These are phyloP conservation scores for Ustilago esculenta DNA, from an alignment of 1,284 basidiomycete genomes.

Conservation along the genomic window DNA sequence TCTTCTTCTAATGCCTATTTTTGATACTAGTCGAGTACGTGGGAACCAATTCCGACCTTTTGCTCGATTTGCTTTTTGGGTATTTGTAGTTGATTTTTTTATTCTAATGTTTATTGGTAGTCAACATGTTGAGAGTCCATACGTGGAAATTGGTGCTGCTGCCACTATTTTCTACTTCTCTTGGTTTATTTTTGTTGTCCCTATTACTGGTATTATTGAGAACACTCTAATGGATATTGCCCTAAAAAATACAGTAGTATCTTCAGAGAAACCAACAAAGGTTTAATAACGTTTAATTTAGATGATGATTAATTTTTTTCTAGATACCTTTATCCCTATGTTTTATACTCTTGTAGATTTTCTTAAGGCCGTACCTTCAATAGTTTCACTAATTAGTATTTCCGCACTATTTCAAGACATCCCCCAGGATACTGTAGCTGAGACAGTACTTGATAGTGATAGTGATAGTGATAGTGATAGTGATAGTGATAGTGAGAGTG, in stretches of 20 bases:
- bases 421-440: too few species aligned
- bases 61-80: conserved; percentile 58
- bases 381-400: too few species aligned
- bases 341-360: too few species aligned
- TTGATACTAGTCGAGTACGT: conserved; percentile 61
- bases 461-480: too few species aligned
- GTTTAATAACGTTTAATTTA: background rate
- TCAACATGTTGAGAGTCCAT: conserved; percentile 65
- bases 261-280: background rate
- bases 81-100: conserved; percentile 56
- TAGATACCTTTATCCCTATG: too few species aligned
- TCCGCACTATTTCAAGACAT: too few species aligned
- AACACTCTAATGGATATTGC: conserved; percentile 57
- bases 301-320: background rate
- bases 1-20: conserved; percentile 61
- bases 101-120: conserved; percentile 58
- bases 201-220: conserved; percentile 47
- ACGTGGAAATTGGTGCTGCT: conserved; percentile 56
- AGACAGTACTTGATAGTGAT: too few species aligned
- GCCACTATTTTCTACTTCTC: conserved; percentile 50
- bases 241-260: conserved; percentile 1
- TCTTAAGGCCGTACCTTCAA: too few species aligned
- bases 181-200: conserved; percentile 50
- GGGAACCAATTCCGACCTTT: conserved; percentile 64
- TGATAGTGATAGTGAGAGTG: too few species aligned